Conservation (phyloP, 768 basidiomycete genomes). For the Dioszegia hungarica region DNA sequence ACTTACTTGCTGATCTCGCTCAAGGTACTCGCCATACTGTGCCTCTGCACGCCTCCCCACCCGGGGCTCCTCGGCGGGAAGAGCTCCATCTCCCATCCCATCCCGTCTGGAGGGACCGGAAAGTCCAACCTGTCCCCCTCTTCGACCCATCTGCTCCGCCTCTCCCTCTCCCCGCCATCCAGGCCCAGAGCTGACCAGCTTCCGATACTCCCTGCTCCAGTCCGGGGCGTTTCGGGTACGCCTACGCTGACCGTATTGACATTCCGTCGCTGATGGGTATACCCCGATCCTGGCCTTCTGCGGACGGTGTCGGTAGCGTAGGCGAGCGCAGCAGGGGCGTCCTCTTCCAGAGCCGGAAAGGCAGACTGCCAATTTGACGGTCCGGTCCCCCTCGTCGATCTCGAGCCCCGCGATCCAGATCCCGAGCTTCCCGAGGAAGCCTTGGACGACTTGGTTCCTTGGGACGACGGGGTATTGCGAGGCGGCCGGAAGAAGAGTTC, state of each 20-base stretch:
- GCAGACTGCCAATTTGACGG: not conserved
- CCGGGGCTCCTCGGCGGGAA: no score
- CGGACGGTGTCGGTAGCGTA: not conserved
- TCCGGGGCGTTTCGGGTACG: conserved; percentile 4
- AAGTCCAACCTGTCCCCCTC: conserved; percentile 8
- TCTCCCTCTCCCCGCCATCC: not conserved
- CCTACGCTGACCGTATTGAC: not conserved
- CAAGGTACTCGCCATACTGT: not conserved
- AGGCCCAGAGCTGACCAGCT: not conserved
- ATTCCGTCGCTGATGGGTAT: no score
- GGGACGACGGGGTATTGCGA: not conserved
- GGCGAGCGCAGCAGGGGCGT: not conserved
- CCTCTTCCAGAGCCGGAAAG: not conserved
- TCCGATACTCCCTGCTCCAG: not conserved
- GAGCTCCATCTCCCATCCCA: not conserved
- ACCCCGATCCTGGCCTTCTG: not conserved
- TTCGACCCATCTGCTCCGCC: conserved; percentile 3
- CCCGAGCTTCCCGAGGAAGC: not conserved
- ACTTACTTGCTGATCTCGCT: conserved; percentile 5
- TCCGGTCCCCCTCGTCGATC: not conserved
- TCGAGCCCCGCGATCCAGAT: not conserved
- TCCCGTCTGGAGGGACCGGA: not conserved
- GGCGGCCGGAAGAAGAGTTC: conserved; percentile 2
- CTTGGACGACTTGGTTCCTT: not conserved
- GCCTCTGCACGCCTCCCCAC: not conserved